Evolutionary conservation across 768 basidiomycete genomes (phyloP).

Genomic region (Dentipellis sp.): DNA sequence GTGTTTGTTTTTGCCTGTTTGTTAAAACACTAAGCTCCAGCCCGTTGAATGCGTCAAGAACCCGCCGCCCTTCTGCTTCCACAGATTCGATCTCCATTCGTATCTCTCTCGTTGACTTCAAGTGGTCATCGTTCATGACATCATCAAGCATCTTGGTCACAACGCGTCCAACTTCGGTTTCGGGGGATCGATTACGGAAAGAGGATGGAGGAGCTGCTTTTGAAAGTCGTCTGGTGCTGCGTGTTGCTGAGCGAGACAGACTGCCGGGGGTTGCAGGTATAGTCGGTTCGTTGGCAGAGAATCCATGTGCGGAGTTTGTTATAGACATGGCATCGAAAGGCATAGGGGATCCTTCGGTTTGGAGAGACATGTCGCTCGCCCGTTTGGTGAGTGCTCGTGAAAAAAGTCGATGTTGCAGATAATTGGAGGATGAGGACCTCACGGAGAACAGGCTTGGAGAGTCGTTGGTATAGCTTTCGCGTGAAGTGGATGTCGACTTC

Average conservation of each 20-base stretch:
- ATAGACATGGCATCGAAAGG: conserved; percentile 27
- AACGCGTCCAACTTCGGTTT: conserved; percentile 10
- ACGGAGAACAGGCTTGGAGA: conserved; percentile 21
- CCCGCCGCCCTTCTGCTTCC: conserved; percentile 59
- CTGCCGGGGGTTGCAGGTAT: conserved; percentile 15
- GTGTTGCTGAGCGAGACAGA: conserved; percentile 28
- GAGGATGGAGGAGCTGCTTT: conserved; percentile 22
- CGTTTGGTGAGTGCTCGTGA: conserved; percentile 35
- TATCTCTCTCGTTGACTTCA: conserved; percentile 54
- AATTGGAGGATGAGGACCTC: conserved; percentile 14
- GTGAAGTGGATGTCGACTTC: conserved; percentile 14
- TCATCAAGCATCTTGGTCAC: conserved; percentile 23
- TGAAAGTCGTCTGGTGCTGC: conserved; percentile 11
- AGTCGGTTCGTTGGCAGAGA: conserved; percentile 14
- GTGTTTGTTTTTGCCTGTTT: no score
- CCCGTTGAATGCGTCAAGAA: conserved; percentile 76
- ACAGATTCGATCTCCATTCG: conserved; percentile 57
- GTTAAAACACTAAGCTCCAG: conserved; percentile 64
- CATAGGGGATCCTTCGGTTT: conserved; percentile 32
- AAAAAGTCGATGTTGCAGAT: conserved; percentile 16
- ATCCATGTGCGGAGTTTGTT: conserved; percentile 8
- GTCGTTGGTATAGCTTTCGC: conserved; percentile 17
- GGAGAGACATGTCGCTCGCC: conserved; percentile 39
- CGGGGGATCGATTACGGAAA: conserved; percentile 16
- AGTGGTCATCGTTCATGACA: conserved; percentile 44